These are phyloP conservation scores for Jatropha curcas DNA, from an alignment of 345 rosid species.

Conservation along the genomic window DNA sequence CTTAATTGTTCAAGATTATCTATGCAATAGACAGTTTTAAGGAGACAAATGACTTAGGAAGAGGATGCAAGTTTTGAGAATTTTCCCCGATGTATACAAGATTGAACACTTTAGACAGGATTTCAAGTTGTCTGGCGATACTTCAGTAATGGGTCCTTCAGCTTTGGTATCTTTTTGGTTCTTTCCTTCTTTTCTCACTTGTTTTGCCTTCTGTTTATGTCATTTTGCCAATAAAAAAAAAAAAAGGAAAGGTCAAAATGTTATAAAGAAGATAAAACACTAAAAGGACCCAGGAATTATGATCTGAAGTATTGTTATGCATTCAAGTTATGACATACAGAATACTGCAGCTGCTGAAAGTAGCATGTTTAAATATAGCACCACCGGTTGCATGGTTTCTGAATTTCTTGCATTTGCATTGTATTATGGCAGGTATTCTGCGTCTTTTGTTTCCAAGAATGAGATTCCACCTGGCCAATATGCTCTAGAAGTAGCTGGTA, in stretches of 20 bases:
- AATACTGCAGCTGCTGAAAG: not conserved
- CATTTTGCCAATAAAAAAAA: not conserved
- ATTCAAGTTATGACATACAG: not conserved
- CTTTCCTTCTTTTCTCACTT: not conserved
- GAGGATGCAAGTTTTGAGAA: not conserved
- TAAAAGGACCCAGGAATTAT: not conserved
- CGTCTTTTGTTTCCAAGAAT: constrained; percentile 64
- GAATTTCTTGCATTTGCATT: constrained; percentile 4
- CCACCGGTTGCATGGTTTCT: constrained; percentile 7
- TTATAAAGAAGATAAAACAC: not conserved
- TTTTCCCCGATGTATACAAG: not conserved
- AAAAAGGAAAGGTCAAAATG: not conserved
- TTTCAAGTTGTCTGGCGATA: not conserved
- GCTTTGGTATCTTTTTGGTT: not conserved
- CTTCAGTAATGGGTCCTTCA: not conserved
- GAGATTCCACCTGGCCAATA: constrained; percentile 75
- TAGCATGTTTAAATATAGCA: not conserved
- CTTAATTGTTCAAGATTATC: not conserved
- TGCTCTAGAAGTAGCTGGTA: constrained; percentile 71
- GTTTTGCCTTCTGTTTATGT: not conserved
- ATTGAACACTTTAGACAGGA: not conserved
- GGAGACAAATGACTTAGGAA: not conserved
- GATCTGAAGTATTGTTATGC: not conserved
- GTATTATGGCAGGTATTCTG: constrained; percentile 62
- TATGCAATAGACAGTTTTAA: not conserved